A percentile compares a stretch with the other conserved stretches of the same genome.
Conservation (phyloP, 164 flowering plant genomes). For the Dillenia turbinata region DNA sequence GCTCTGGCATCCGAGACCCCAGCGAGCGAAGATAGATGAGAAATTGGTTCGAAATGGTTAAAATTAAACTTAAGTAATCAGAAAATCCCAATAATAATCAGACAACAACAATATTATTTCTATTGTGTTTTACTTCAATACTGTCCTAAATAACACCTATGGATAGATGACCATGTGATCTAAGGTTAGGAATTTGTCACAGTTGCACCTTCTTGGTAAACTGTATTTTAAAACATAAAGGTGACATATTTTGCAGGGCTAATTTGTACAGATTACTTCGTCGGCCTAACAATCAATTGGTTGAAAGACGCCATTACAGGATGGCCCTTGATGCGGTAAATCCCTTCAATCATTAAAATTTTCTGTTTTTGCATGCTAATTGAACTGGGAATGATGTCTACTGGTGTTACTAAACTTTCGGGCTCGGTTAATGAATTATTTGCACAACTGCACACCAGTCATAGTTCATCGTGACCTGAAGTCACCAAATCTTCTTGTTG, state of each 20-base stretch:
- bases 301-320: slow-evolving; percentile 73
- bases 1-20: no score
- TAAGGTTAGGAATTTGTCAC: no score
- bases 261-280: slow-evolving; percentile 87
- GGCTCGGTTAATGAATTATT: slow-evolving; percentile 97
- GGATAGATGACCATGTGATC: no score
- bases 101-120: no score
- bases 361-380: slow-evolving; percentile 7
- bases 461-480: slow-evolving; percentile 96
- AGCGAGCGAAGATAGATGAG: no score
- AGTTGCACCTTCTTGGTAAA: no score
- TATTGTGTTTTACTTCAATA: no score
- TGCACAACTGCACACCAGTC: slow-evolving; percentile 78
- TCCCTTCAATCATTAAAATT: slow-evolving; percentile 7
- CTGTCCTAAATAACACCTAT: no score
- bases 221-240: slow-evolving; percentile 15
- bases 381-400: slow-evolving; percentile 9
- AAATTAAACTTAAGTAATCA: no score
- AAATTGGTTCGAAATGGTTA: no score
- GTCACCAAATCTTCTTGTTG: slow-evolving; percentile 97
- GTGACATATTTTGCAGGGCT: slow-evolving; percentile 56
- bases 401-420: slow-evolving; percentile 25
- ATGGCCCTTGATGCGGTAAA: slow-evolving; percentile 94
- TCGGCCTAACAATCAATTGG: slow-evolving; percentile 84
- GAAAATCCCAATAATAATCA: no score